These are phyloP conservation scores for Curvularia verruculosa DNA, from an alignment of 2,329 filamentous ascomycete genomes.

Conservation along the genomic window DNA sequence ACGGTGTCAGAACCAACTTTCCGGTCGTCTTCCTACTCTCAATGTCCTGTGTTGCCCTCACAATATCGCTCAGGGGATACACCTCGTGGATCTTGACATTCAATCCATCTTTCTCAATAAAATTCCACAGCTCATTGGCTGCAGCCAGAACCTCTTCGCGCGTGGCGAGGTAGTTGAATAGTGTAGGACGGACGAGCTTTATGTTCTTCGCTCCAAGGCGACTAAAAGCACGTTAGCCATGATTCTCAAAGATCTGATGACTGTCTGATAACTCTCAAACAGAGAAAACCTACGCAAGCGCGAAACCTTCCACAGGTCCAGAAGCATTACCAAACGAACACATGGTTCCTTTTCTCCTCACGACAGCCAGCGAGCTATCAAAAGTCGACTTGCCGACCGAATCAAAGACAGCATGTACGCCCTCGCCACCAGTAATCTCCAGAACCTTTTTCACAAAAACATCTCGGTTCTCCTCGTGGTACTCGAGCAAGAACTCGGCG, in stretches of 20 bases:
- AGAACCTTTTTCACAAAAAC: slow-evolving; percentile 58
- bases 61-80: slow-evolving; percentile 76
- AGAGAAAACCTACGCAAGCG: slow-evolving; percentile 62
- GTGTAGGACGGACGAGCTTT: slow-evolving; percentile 74
- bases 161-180: slow-evolving; percentile 68
- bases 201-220: slow-evolving; percentile 74
- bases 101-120: slow-evolving; percentile 72
- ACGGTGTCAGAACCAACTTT: slow-evolving; percentile 77
- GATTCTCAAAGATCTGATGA: background rate
- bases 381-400: slow-evolving; percentile 86
- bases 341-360: slow-evolving; percentile 78
- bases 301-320: slow-evolving; percentile 75
- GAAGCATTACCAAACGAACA: slow-evolving; percentile 82
- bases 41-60: slow-evolving; percentile 74
- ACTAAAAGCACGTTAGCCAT: slow-evolving; percentile 31
- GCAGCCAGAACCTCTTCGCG: slow-evolving; percentile 73
- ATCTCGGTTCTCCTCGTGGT: slow-evolving; percentile 59
- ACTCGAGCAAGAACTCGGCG: slow-evolving; percentile 75
- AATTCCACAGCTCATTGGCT: slow-evolving; percentile 71
- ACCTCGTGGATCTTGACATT: slow-evolving; percentile 76
- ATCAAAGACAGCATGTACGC: slow-evolving; percentile 81
- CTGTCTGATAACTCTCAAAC: no score
- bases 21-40: slow-evolving; percentile 83
- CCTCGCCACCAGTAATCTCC: slow-evolving; percentile 73
- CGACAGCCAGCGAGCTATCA: slow-evolving; percentile 74